phyloP scores from a whole-genome alignment of 1,284 basidiomycete genomes.

The Pisolithus thermaeus region DNA sequence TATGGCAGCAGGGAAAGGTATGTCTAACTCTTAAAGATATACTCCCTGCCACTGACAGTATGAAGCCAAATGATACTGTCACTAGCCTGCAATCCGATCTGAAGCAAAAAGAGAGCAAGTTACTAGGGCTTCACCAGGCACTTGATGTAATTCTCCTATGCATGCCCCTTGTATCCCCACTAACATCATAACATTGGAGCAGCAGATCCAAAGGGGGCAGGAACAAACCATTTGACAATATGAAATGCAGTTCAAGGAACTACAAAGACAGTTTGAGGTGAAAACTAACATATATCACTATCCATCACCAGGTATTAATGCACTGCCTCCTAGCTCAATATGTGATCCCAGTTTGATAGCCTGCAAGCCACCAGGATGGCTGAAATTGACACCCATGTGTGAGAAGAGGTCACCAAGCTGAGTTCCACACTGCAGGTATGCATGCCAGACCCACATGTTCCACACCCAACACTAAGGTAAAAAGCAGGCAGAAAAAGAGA shows the following conservation, averaged over 20 bases:
- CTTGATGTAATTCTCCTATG: not conserved
- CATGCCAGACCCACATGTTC: not conserved
- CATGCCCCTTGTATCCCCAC: not conserved
- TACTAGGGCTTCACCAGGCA: too few species aligned
- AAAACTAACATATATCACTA: not conserved
- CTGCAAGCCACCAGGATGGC: not conserved
- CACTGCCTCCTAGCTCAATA: not conserved
- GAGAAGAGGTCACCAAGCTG: not conserved
- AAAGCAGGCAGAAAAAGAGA: constrained; percentile 1
- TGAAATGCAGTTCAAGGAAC: not conserved
- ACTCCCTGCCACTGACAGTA: too few species aligned
- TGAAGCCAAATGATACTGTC: too few species aligned
- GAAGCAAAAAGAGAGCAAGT: too few species aligned
- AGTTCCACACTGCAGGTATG: not conserved
- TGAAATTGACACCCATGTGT: not conserved
- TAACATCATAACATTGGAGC: not conserved
- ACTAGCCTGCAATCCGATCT: too few species aligned
- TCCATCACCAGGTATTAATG: not conserved
- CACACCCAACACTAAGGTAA: not conserved
- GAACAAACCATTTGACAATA: not conserved
- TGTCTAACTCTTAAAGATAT: too few species aligned
- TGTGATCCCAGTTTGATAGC: not conserved
- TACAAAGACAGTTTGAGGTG: not conserved
- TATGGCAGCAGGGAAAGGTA: too few species aligned
- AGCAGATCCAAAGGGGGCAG: not conserved